Conservation (phyloP, 768 basidiomycete genomes). For the Trametes cubensis region DNA sequence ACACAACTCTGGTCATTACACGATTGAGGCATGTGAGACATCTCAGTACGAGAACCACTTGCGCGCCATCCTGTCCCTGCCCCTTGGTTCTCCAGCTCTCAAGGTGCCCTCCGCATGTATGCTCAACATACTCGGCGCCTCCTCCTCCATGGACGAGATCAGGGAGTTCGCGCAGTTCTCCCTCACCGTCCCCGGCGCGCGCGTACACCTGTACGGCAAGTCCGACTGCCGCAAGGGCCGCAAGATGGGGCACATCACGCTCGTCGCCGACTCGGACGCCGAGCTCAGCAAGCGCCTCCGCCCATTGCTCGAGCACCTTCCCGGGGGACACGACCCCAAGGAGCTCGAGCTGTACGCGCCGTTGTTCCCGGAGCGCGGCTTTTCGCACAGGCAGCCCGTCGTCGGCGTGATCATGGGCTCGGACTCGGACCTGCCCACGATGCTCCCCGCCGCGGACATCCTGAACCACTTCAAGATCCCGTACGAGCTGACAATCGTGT, state of each 20-base stretch:
- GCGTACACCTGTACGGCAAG: slow-evolving; percentile 95
- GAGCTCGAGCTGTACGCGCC: slow-evolving; percentile 62
- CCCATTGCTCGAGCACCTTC: slow-evolving; percentile 69
- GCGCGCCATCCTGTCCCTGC: slow-evolving; percentile 87
- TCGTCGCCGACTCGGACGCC: slow-evolving; percentile 83
- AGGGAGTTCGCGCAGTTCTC: slow-evolving; percentile 58
- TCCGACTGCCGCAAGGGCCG: slow-evolving; percentile 83
- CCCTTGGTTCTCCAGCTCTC: slow-evolving; percentile 85
- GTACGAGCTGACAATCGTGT: slow-evolving; percentile 94
- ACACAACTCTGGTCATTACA: slow-evolving; percentile 98
- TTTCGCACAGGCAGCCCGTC: slow-evolving; percentile 70
- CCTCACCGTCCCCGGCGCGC: slow-evolving; percentile 70
- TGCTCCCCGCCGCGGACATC: slow-evolving; percentile 86
- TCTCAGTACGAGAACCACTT: slow-evolving; percentile 99
- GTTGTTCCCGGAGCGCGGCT: slow-evolving; percentile 45
- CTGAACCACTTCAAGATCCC: slow-evolving; percentile 83
- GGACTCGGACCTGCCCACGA: slow-evolving; percentile 94
- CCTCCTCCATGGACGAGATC: slow-evolving; percentile 65
- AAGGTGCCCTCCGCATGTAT: slow-evolving; percentile 87
- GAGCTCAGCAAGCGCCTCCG: slow-evolving; percentile 70
- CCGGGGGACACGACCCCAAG: slow-evolving; percentile 37
- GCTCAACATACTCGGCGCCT: slow-evolving; percentile 93
- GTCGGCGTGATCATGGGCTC: slow-evolving; percentile 98
- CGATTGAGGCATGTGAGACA: slow-evolving; percentile 95
- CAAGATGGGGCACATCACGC: slow-evolving; percentile 97